Percentiles rank a stretch among this genome's conserved stretches.
These are phyloP conservation scores for Alternaria viburni DNA, from an alignment of 2,329 filamentous ascomycete species.

Conservation along the genomic window DNA sequence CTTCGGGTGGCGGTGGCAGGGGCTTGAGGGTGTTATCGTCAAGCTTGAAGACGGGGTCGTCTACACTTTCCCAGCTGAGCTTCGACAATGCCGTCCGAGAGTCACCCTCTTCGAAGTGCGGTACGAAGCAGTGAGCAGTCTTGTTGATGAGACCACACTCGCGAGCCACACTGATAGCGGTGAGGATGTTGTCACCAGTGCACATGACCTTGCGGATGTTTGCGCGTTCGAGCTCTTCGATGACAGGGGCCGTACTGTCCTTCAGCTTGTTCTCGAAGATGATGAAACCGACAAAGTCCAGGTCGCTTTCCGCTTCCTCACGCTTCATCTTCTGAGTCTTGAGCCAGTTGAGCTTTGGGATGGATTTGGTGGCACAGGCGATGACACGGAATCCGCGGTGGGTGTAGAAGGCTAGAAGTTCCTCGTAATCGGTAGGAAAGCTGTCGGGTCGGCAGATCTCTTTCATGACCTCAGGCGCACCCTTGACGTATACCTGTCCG, in stretches of 20 bases:
- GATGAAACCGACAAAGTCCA: slow-evolving; percentile 94
- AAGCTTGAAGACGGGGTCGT: slow-evolving; percentile 77
- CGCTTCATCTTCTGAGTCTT: slow-evolving; percentile 94
- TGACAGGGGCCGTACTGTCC: slow-evolving; percentile 78
- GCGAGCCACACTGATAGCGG: slow-evolving; percentile 91
- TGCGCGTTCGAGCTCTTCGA: slow-evolving; percentile 81
- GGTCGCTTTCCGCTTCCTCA: slow-evolving; percentile 78
- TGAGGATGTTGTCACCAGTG: slow-evolving; percentile 96
- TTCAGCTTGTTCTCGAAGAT: slow-evolving; percentile 99
- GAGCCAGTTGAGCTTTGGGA: slow-evolving; percentile 88
- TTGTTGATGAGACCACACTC: slow-evolving; percentile 85
- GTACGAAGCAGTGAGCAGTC: slow-evolving; percentile 88
- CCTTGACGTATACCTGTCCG: slow-evolving; percentile 91
- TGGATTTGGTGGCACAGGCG: slow-evolving; percentile 87
- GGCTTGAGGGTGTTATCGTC: slow-evolving; percentile 83
- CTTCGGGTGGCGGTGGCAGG: slow-evolving; percentile 70
- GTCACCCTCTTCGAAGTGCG: slow-evolving; percentile 83
- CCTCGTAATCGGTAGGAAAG: slow-evolving; percentile 88
- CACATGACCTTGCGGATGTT: slow-evolving; percentile 94
- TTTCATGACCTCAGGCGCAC: slow-evolving; percentile 94
- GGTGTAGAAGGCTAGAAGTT: slow-evolving; percentile 87
- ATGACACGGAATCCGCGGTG: slow-evolving; percentile 97
- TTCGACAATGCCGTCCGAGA: slow-evolving; percentile 74
- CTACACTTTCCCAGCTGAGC: slow-evolving; percentile 92
- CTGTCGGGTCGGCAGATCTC: slow-evolving; percentile 86